Evolutionary conservation across 345 rosid species (phyloP).

Genomic region (Aquilaria yunnanensis): DNA sequence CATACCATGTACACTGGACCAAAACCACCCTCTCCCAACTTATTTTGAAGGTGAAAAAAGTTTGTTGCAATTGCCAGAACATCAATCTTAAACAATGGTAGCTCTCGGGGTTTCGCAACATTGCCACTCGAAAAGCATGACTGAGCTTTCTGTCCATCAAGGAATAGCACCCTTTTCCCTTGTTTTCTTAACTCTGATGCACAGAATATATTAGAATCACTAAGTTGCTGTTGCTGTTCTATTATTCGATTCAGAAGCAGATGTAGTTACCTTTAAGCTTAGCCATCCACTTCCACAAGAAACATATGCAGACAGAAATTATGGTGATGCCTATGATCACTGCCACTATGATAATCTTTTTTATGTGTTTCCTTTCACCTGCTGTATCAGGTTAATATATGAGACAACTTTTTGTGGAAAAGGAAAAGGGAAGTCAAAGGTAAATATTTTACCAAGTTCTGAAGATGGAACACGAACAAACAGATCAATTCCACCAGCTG

Average conservation of each 20-base stretch:
- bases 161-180: too few relatives aligned
- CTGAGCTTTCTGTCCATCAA: too few relatives aligned
- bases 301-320: slow-evolving; percentile 4
- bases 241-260: not conserved
- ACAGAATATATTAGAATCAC: too few relatives aligned
- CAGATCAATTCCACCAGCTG: slow-evolving; percentile 31
- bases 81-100: slow-evolving; percentile 29
- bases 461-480: slow-evolving; percentile 33
- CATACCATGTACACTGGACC: slow-evolving; percentile 23
- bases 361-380: slow-evolving; percentile 1
- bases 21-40: slow-evolving; percentile 27
- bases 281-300: slow-evolving; percentile 12
- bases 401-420: too few relatives aligned
- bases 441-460: slow-evolving; percentile 19
- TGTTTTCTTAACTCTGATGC: too few relatives aligned
- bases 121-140: not conserved
- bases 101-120: slow-evolving; percentile 14
- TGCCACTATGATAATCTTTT: not conserved
- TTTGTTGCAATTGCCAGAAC: slow-evolving; percentile 30
- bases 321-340: not conserved
- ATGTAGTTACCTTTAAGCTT: slow-evolving; percentile 14
- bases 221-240: too few relatives aligned
- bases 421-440: not conserved
- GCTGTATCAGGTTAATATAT: not conserved
- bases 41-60: slow-evolving; percentile 22